phyloP scores from a whole-genome alignment of 2,329 filamentous ascomycete species.

The Ophiostoma tasmaniense region DNA sequence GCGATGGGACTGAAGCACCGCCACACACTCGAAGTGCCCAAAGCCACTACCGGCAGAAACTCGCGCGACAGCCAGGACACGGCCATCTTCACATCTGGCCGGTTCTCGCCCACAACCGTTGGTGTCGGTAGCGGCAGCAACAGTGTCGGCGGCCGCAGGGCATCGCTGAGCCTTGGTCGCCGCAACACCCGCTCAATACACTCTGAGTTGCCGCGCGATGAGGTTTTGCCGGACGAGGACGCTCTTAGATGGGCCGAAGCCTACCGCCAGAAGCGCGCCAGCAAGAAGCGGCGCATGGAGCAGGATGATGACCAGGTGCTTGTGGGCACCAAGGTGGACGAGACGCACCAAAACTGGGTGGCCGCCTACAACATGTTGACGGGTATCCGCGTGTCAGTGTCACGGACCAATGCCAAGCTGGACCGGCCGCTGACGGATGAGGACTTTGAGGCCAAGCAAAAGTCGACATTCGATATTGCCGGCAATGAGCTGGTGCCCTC shows the following conservation, averaged over 20 bases:
- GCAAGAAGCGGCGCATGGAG: slow-evolving; percentile 73
- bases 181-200: slow-evolving; percentile 77
- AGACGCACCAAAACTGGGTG: slow-evolving; percentile 93
- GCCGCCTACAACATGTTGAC: slow-evolving; percentile 99
- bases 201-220: slow-evolving; percentile 76
- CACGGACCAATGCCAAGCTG: slow-evolving; percentile 91
- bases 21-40: slow-evolving; percentile 82
- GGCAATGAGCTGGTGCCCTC: slow-evolving; percentile 96
- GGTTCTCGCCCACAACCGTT: slow-evolving; percentile 63
- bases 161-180: slow-evolving; percentile 74
- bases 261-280: slow-evolving; percentile 83
- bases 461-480: slow-evolving; percentile 97
- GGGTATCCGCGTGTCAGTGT: slow-evolving; percentile 93
- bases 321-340: slow-evolving; percentile 94
- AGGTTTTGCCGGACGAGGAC: slow-evolving; percentile 79
- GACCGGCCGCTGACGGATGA: slow-evolving; percentile 81
- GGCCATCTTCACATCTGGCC: slow-evolving; percentile 54
- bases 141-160: slow-evolving; percentile 49
- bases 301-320: slow-evolving; percentile 88
- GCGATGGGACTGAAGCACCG: slow-evolving; percentile 62
- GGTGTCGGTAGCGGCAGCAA: slow-evolving; percentile 44
- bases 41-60: slow-evolving; percentile 47
- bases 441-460: slow-evolving; percentile 90
- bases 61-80: slow-evolving; percentile 66
- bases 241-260: slow-evolving; percentile 87